These are phyloP conservation scores for Hymenochaete sp. DNA, from an alignment of 1,284 basidiomycete genomes.

Conservation along the genomic window DNA sequence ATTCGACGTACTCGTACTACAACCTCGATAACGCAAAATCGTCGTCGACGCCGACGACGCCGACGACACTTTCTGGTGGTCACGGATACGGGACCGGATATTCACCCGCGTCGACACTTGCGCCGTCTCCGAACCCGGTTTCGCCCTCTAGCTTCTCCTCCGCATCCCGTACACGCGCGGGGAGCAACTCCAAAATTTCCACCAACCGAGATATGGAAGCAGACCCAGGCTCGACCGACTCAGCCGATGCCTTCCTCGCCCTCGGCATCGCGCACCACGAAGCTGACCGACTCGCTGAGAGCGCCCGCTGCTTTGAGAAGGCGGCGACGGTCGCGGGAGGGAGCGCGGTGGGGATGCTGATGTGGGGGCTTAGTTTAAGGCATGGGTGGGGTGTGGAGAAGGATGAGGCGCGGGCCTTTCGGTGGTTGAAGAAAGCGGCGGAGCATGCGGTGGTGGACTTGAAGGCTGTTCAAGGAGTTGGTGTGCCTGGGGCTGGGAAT, in stretches of 20 bases:
- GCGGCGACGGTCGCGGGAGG: constrained; percentile 71
- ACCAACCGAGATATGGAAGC: too few species aligned
- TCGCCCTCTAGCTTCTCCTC: constrained; percentile 14
- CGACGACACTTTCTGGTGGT: constrained; percentile 3
- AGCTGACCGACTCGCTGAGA: constrained; percentile 63
- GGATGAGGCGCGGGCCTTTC: constrained; percentile 71
- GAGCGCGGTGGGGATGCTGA: constrained; percentile 84
- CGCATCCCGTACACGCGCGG: constrained; percentile 2
- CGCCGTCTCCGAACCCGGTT: constrained; percentile 19
- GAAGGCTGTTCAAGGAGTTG: too few species aligned
- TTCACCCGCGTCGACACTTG: constrained; percentile 10
- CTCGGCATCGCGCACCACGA: constrained; percentile 80
- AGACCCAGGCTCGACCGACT: constrained; percentile 3
- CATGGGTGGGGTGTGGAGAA: constrained; percentile 84
- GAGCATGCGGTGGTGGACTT: constrained; percentile 75
- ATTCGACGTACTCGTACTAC: constrained; percentile 61
- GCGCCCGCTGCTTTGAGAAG: constrained; percentile 73
- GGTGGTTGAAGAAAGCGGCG: constrained; percentile 76
- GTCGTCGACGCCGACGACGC: constrained; percentile 28
- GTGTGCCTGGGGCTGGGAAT: too few species aligned
- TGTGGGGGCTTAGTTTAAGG: constrained; percentile 83
- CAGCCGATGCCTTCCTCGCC: constrained; percentile 52
- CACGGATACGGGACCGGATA: constrained; percentile 1
- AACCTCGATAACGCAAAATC: constrained; percentile 36
- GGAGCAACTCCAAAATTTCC: constrained; percentile 24